A percentile compares a stretch with the other conserved stretches of the same genome.
phyloP scores from a whole-genome alignment of 2,329 filamentous ascomycete genomes.

The Xylogone sp. region DNA sequence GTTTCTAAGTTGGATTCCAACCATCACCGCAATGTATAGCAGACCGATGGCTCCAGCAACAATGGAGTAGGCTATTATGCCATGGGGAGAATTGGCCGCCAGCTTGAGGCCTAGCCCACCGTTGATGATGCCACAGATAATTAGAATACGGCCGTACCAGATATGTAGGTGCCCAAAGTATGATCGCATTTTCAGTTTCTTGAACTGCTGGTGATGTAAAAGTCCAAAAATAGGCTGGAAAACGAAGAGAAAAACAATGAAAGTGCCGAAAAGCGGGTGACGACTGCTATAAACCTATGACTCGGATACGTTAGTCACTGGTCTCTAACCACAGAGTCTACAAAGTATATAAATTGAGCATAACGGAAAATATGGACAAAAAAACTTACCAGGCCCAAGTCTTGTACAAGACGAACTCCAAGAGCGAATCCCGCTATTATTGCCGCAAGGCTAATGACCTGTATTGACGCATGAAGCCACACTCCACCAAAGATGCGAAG shows the following conservation, averaged over 20 bases:
- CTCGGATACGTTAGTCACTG: no score
- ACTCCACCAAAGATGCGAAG: no score
- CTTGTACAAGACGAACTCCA: no score
- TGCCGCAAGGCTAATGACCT: no score
- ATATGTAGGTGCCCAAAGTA: slow-evolving; percentile 51
- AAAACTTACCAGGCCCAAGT: no score
- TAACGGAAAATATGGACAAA: no score
- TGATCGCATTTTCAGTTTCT: slow-evolving; percentile 36
- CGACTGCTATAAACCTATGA: background rate
- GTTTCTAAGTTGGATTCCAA: background rate
- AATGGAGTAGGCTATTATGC: slow-evolving; percentile 52
- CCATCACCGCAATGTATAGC: slow-evolving; percentile 37
- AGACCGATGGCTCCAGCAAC: slow-evolving; percentile 48
- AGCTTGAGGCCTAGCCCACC: slow-evolving; percentile 58
- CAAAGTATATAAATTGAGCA: no score
- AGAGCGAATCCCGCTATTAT: no score
- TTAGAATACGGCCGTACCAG: slow-evolving; percentile 56
- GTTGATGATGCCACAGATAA: slow-evolving; percentile 59
- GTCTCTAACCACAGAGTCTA: no score
- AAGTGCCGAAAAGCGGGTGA: slow-evolving; percentile 54
- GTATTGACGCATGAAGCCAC: no score
- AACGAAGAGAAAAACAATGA: slow-evolving; percentile 47
- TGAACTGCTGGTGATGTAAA: slow-evolving; percentile 52
- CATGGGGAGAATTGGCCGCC: slow-evolving; percentile 33
- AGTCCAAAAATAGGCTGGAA: slow-evolving; percentile 56